Conservation (phyloP, 257 asterid genomes). For the Lycium barbarum region DNA sequence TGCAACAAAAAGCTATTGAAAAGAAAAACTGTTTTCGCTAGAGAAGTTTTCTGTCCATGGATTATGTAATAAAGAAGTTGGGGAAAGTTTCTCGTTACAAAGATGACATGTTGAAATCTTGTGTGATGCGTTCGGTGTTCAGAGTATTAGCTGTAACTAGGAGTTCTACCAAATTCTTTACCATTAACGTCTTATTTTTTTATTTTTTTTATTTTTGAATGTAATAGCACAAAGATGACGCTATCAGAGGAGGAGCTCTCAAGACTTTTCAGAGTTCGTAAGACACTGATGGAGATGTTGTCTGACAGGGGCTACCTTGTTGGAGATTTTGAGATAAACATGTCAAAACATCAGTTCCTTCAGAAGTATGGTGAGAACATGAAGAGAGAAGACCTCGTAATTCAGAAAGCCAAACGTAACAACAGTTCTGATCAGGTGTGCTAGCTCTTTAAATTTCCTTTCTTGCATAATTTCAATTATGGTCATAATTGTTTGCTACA, state of each 20-base stretch:
- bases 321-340: conserved; percentile 43
- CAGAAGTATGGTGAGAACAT: conserved; percentile 70
- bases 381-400: conserved; percentile 83
- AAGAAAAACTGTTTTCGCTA: neutral
- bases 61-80: neutral
- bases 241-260: conserved; percentile 28
- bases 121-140: neutral
- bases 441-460: neutral
- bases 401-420: conserved; percentile 57
- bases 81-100: neutral
- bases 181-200: no score
- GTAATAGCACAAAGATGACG: conserved; percentile 30
- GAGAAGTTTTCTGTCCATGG: neutral
- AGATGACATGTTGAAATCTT: neutral
- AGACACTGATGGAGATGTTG: conserved; percentile 47
- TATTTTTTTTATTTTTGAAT: neutral
- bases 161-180: conserved; percentile 12
- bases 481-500: neutral
- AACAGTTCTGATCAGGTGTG: conserved; percentile 67
- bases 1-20: neutral
- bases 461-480: neutral
- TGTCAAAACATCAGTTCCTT: conserved; percentile 36
- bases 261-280: conserved; percentile 38
- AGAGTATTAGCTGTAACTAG: neutral
- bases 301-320: conserved; percentile 48